Evolutionary conservation across 2,329 filamentous ascomycete species (phyloP).

Genomic region (Knufia petricola): DNA sequence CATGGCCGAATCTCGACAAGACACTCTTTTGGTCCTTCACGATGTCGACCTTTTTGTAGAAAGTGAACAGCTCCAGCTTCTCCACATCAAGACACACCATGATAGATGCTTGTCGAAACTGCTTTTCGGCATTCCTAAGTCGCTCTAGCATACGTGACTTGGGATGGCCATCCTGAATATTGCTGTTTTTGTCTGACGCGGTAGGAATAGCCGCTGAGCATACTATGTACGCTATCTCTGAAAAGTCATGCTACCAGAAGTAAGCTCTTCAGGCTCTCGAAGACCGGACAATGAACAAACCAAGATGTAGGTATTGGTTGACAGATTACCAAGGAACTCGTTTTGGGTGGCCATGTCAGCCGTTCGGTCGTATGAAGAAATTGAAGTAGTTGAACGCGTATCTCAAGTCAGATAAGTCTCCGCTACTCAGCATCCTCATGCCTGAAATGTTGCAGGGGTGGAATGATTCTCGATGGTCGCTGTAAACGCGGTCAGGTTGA

Average conservation of each 20-base stretch:
- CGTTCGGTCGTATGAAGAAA: slow-evolving; percentile 17
- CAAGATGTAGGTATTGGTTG: slow-evolving; percentile 21
- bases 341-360: slow-evolving; percentile 18
- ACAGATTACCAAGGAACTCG: slow-evolving; percentile 19
- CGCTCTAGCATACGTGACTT: slow-evolving; percentile 15
- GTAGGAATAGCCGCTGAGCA: slow-evolving; percentile 20
- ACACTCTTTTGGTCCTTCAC: slow-evolving; percentile 21
- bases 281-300: slow-evolving; percentile 9
- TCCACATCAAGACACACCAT: slow-evolving; percentile 19
- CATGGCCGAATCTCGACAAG: slow-evolving; percentile 19
- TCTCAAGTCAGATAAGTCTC: not conserved
- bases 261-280: not conserved
- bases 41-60: slow-evolving; percentile 23
- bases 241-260: slow-evolving; percentile 17
- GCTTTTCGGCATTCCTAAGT: slow-evolving; percentile 19
- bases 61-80: slow-evolving; percentile 20
- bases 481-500: not conserved
- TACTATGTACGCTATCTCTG: slow-evolving; percentile 23
- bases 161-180: slow-evolving; percentile 10
- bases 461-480: not conserved
- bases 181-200: slow-evolving; percentile 2
- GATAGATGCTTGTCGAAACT: slow-evolving; percentile 22
- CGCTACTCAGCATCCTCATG: slow-evolving; percentile 6
- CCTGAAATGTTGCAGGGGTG: not conserved
- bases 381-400: not conserved